These are phyloP conservation scores for Lentinus brumalis DNA, from an alignment of 768 basidiomycete genomes.

Conservation along the genomic window DNA sequence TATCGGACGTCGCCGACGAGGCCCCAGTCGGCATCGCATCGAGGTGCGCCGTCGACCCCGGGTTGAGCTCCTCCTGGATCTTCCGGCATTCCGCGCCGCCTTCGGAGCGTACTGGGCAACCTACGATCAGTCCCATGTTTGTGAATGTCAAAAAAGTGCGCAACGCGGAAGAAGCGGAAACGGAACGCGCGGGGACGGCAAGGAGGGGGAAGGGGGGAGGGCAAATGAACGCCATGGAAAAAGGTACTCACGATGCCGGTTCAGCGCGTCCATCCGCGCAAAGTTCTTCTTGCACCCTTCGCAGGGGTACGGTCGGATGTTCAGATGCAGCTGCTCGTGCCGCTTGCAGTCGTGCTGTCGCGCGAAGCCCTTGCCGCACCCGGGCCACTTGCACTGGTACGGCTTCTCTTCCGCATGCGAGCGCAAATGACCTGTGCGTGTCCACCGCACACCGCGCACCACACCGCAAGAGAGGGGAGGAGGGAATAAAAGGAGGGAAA, in stretches of 20 bases:
- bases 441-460: not conserved
- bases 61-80: slow-evolving; percentile 35
- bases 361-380: slow-evolving; percentile 92
- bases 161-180: not conserved
- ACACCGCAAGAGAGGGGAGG: not conserved
- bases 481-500: not conserved
- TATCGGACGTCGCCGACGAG: slow-evolving; percentile 13
- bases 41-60: slow-evolving; percentile 20
- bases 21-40: slow-evolving; percentile 6
- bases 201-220: not conserved
- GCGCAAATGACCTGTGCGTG: slow-evolving; percentile 75
- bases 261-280: slow-evolving; percentile 93
- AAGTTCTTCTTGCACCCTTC: slow-evolving; percentile 93
- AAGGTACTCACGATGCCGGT: slow-evolving; percentile 78
- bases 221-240: not conserved
- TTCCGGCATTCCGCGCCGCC: slow-evolving; percentile 77
- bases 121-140: slow-evolving; percentile 2
- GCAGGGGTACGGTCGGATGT: slow-evolving; percentile 89
- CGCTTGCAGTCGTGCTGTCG: slow-evolving; percentile 96
- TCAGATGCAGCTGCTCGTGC: slow-evolving; percentile 92
- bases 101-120: slow-evolving; percentile 67
- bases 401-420: slow-evolving; percentile 95
- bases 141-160: not conserved
- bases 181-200: not conserved
- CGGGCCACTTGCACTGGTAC: slow-evolving; percentile 93